Evolutionary conservation across 2,329 filamentous ascomycete species (phyloP).

Genomic region (Lasiodiplodia sp.): DNA sequence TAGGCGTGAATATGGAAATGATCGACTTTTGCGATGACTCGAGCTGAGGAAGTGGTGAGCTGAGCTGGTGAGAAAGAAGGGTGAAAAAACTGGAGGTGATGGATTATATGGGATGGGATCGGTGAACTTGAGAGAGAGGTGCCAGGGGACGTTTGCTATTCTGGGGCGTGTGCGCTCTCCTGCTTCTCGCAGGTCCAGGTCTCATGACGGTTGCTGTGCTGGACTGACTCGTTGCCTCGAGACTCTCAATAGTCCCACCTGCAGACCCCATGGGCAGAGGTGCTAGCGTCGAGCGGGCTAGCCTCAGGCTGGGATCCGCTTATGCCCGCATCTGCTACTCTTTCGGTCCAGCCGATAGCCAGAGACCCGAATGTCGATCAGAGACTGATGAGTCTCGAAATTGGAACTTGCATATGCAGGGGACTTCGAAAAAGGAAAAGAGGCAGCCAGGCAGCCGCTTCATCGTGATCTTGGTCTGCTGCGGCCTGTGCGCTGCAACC

Average conservation of each 20-base stretch:
- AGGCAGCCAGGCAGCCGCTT: background rate
- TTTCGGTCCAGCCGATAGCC: background rate
- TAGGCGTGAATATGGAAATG: background rate
- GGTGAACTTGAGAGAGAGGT: background rate
- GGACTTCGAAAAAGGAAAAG: slow-evolving; percentile 14
- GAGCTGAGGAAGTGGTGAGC: slow-evolving; percentile 16
- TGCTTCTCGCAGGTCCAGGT: background rate
- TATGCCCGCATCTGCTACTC: slow-evolving; percentile 11
- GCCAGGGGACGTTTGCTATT: background rate
- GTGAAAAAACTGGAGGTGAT: background rate
- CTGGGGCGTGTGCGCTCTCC: background rate
- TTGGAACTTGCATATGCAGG: slow-evolving; percentile 26
- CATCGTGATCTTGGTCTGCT: slow-evolving; percentile 5
- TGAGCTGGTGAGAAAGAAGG: slow-evolving; percentile 3
- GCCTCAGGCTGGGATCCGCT: slow-evolving; percentile 2
- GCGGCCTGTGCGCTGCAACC: background rate
- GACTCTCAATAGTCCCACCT: background rate
- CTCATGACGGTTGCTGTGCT: background rate
- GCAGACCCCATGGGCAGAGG: slow-evolving; percentile 5
- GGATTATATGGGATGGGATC: background rate
- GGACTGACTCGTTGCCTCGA: background rate
- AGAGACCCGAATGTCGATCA: slow-evolving; percentile 8
- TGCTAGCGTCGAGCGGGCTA: background rate
- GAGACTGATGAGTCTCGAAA: slow-evolving; percentile 1
- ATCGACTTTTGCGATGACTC: slow-evolving; percentile 17